phyloP scores from a whole-genome alignment of 257 asterid species.

The Striga asiatica region DNA sequence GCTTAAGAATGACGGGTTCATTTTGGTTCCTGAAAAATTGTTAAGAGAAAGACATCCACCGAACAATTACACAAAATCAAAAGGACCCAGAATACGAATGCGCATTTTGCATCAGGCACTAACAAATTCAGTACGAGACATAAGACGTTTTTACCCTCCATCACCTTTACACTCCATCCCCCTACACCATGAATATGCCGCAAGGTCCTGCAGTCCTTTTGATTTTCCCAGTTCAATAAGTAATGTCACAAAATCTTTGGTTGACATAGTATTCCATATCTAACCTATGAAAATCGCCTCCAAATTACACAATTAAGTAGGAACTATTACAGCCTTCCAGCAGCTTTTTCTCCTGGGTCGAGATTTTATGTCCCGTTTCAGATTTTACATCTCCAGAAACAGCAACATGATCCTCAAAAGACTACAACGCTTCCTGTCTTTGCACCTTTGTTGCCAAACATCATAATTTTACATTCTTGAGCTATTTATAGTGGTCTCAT shows the following conservation, averaged over 20 bases:
- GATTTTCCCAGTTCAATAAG: constrained; percentile 15
- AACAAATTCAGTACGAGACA: background rate
- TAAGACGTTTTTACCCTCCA: constrained; percentile 8
- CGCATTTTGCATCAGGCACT: constrained; percentile 2
- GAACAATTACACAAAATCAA: background rate
- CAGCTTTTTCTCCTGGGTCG: constrained; percentile 4
- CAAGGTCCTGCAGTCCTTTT: background rate
- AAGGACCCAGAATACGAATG: background rate
- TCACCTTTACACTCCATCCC: constrained; percentile 3
- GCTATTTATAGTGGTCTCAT: constrained; percentile 25
- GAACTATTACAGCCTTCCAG: constrained; percentile 27
- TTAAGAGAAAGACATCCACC: background rate
- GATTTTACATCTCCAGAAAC: background rate
- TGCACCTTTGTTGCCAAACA: background rate
- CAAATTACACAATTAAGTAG: constrained; percentile 12
- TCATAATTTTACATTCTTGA: background rate
- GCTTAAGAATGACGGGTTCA: background rate
- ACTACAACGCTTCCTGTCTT: background rate
- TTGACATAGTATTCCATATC: constrained; percentile 10
- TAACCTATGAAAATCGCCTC: constrained; percentile 14
- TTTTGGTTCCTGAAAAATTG: background rate
- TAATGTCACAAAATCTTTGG: constrained; percentile 3
- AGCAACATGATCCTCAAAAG: constrained; percentile 11
- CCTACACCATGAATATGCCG: background rate
- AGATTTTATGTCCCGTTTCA: constrained; percentile 8